These are phyloP conservation scores for Zhuliangozyma parablackwelliae DNA, from an alignment of 1,139 yeast genomes.

Conservation along the genomic window DNA sequence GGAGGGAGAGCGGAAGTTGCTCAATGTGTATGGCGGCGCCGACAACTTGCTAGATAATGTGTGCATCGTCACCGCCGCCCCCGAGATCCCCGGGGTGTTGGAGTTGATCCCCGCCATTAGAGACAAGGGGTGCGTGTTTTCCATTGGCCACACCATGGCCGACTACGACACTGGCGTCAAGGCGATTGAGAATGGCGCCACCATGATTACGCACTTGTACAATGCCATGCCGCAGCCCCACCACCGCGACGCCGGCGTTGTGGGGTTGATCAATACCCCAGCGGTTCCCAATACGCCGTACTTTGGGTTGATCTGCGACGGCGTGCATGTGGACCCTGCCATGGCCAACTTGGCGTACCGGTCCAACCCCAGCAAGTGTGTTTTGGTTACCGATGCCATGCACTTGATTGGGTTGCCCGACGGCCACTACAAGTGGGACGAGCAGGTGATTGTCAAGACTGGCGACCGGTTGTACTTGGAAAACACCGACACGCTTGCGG, in stretches of 20 bases:
- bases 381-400: conserved; percentile 63
- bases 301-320: conserved; percentile 59
- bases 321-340: conserved; percentile 59
- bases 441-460: conserved; percentile 44
- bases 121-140: conserved; percentile 35
- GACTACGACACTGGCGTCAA: conserved; percentile 45
- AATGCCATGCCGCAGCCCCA: conserved; percentile 70
- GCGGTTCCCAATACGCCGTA: conserved; percentile 36
- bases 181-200: conserved; percentile 51
- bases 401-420: conserved; percentile 50
- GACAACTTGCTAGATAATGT: conserved; percentile 39
- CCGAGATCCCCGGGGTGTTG: conserved; percentile 54
- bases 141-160: conserved; percentile 57
- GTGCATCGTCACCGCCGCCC: conserved; percentile 57
- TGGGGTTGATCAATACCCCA: conserved; percentile 50
- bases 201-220: conserved; percentile 60
- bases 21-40: conserved; percentile 39
- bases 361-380: conserved; percentile 52
- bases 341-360: conserved; percentile 52
- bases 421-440: conserved; percentile 49
- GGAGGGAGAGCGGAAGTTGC: conserved; percentile 32
- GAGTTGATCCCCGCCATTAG: conserved; percentile 42
- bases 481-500: conserved; percentile 61
- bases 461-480: conserved; percentile 47
- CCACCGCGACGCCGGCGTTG: conserved; percentile 57